phyloP scores from a whole-genome alignment of 2,329 filamentous ascomycete genomes.

The Zymoseptoria passerinii region DNA sequence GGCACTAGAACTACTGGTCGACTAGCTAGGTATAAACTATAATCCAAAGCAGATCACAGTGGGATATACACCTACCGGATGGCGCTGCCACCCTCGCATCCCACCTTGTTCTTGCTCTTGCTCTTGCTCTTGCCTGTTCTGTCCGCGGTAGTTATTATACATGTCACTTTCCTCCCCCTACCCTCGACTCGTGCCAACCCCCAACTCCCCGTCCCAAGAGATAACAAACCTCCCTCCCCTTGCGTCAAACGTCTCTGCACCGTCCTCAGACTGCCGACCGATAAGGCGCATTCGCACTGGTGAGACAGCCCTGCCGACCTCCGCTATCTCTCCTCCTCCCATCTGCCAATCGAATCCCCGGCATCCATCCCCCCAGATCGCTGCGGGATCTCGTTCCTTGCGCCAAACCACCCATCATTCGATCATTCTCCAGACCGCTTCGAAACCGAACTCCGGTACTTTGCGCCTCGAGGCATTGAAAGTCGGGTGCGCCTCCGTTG shows the following conservation, averaged over 20 bases:
- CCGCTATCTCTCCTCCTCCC: conserved; percentile 4
- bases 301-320: background rate
- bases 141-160: background rate
- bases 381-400: conserved; percentile 17
- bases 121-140: background rate
- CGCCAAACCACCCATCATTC: conserved; percentile 5
- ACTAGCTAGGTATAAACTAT: too few relatives aligned
- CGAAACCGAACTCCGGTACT: conserved; percentile 11
- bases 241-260: background rate
- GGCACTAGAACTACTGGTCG: too few relatives aligned
- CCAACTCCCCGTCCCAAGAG: background rate
- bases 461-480: background rate
- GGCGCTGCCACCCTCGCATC: too few relatives aligned
- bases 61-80: too few relatives aligned
- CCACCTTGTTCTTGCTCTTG: too few relatives aligned
- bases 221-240: background rate
- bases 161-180: background rate
- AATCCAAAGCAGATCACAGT: too few relatives aligned
- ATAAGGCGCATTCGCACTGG: background rate
- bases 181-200: background rate
- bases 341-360: conserved; percentile 1
- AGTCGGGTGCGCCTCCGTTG: background rate
- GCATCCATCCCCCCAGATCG: conserved; percentile 5
- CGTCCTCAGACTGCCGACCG: background rate
- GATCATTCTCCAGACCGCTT: conserved; percentile 21